Conservation (phyloP, 768 basidiomycete species). For the Mycena rosella region DNA sequence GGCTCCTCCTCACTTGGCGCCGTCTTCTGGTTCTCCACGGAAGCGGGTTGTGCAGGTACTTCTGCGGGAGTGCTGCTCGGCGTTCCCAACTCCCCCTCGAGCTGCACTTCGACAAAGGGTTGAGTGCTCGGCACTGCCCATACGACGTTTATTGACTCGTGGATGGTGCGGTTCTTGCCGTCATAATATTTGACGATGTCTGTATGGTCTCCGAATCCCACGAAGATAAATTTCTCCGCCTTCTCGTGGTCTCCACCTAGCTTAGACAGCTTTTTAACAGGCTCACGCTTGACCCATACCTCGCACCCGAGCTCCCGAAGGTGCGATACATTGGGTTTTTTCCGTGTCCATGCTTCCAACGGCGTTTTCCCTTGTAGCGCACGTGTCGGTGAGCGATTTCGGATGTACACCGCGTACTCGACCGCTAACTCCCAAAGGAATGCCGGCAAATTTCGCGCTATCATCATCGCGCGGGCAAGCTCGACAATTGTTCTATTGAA, state of each 20-base stretch:
- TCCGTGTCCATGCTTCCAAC: slow-evolving; percentile 23
- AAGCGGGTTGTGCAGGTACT: slow-evolving; percentile 15
- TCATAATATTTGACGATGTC: slow-evolving; percentile 34
- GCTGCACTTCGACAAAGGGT: slow-evolving; percentile 22
- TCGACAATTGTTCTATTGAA: slow-evolving; percentile 51
- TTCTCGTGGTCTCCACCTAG: slow-evolving; percentile 26
- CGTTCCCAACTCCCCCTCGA: slow-evolving; percentile 28
- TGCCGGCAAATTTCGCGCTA: slow-evolving; percentile 36
- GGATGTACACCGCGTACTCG: slow-evolving; percentile 40
- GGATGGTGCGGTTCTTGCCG: slow-evolving; percentile 4
- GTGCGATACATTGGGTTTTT: slow-evolving; percentile 29
- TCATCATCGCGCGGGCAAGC: slow-evolving; percentile 48
- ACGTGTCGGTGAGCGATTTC: slow-evolving; percentile 36
- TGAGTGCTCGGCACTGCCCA: slow-evolving; percentile 20
- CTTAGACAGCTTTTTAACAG: slow-evolving; percentile 28
- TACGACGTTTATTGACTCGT: slow-evolving; percentile 26
- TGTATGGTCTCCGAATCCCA: slow-evolving; percentile 28
- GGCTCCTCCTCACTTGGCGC: background rate
- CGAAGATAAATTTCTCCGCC: slow-evolving; percentile 29
- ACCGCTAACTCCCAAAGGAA: slow-evolving; percentile 43
- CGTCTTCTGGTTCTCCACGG: slow-evolving; percentile 6
- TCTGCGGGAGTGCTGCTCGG: slow-evolving; percentile 28
- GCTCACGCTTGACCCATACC: slow-evolving; percentile 34
- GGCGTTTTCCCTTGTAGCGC: slow-evolving; percentile 31
- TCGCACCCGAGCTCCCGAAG: slow-evolving; percentile 29